These are phyloP conservation scores for Clavispora phyllophila DNA, from an alignment of 805 yeast genomes.

Conservation along the genomic window DNA sequence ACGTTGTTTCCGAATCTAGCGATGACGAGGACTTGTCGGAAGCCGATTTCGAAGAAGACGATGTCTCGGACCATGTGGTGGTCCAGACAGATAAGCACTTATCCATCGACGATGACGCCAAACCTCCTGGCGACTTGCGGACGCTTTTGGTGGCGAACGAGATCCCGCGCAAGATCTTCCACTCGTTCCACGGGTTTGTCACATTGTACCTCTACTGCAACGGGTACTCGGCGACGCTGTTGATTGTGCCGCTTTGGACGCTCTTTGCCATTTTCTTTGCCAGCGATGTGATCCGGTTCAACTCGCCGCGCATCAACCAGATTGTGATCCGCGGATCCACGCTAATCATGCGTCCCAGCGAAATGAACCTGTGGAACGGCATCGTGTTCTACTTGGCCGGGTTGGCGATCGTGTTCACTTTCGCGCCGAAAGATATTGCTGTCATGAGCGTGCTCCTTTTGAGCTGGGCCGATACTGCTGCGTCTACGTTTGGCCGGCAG, in stretches of 20 bases:
- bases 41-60: not conserved
- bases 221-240: conserved; percentile 50
- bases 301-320: conserved; percentile 55
- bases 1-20: conserved; percentile 14
- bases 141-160: conserved; percentile 71
- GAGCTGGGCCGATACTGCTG: conserved; percentile 98
- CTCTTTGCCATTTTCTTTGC: conserved; percentile 53
- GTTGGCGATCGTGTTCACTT: conserved; percentile 58
- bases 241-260: conserved; percentile 55
- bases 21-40: conserved; percentile 1
- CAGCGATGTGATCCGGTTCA: conserved; percentile 66
- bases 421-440: conserved; percentile 76
- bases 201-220: conserved; percentile 67
- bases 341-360: conserved; percentile 79
- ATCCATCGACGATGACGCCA: not conserved
- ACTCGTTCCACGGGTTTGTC: conserved; percentile 81
- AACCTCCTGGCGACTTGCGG: conserved; percentile 4
- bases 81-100: not conserved
- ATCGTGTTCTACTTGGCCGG: conserved; percentile 86
- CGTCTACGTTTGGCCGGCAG: conserved; percentile 86
- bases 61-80: not conserved
- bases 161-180: conserved; percentile 81
- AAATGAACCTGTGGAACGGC: conserved; percentile 71
- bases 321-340: conserved; percentile 67
- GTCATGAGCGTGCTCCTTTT: conserved; percentile 71